These are phyloP conservation scores for Colletotrichum theobromicola DNA, from an alignment of 2,329 filamentous ascomycete genomes.

Conservation along the genomic window DNA sequence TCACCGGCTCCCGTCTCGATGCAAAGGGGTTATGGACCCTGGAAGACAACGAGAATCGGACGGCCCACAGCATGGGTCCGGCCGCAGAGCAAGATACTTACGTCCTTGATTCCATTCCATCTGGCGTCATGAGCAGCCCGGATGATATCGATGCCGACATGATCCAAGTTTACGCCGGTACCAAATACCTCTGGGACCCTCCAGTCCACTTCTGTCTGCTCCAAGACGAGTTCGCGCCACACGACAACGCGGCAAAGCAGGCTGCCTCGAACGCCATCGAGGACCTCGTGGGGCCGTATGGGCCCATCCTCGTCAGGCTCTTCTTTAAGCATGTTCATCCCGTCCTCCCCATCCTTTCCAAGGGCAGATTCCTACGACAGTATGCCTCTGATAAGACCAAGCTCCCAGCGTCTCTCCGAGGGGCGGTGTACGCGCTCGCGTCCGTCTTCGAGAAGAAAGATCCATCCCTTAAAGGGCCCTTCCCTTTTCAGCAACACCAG, in stretches of 20 bases:
- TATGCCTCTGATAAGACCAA: conserved; percentile 41
- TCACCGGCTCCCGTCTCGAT: background rate
- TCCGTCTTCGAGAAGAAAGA: conserved; percentile 47
- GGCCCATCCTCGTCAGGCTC: conserved; percentile 44
- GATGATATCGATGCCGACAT: conserved; percentile 48
- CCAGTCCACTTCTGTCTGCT: conserved; percentile 52
- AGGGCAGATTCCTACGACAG: conserved; percentile 44
- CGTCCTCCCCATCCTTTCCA: conserved; percentile 48
- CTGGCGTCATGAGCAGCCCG: conserved; percentile 49
- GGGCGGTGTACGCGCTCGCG: conserved; percentile 49
- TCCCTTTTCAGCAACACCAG: conserved; percentile 45
- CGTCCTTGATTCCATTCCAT: conserved; percentile 51
- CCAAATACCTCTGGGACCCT: conserved; percentile 35
- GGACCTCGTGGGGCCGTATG: conserved; percentile 42
- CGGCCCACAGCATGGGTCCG: conserved; percentile 50
- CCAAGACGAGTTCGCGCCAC: conserved; percentile 48
- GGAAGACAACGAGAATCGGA: conserved; percentile 45
- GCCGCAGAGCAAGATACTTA: conserved; percentile 52
- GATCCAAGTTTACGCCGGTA: conserved; percentile 44
- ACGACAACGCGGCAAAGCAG: conserved; percentile 41
- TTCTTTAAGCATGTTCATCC: conserved; percentile 53
- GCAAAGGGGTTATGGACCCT: conserved; percentile 32
- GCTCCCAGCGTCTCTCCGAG: conserved; percentile 49
- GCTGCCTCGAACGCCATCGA: conserved; percentile 48
- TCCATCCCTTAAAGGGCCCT: conserved; percentile 29